Percentiles rank a stretch among this genome's conserved stretches.
These are phyloP conservation scores for Mucor piriformis DNA, from an alignment of 371 early-diverging fungal species.

Conservation along the genomic window DNA sequence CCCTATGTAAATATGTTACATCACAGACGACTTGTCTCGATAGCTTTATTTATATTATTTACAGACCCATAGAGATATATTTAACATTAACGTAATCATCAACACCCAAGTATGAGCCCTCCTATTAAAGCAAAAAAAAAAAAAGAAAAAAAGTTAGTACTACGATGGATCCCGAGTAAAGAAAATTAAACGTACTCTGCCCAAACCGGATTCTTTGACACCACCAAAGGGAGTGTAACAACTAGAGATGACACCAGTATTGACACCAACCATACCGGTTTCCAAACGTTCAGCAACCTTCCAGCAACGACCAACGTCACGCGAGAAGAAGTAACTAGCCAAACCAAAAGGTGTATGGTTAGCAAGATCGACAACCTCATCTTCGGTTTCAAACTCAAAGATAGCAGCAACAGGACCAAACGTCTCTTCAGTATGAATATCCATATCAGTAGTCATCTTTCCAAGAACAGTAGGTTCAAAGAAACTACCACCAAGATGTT, in stretches of 20 bases:
- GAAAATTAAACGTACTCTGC: conserved; percentile 26
- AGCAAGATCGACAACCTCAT: conserved; percentile 72
- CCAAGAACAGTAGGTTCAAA: conserved; percentile 75
- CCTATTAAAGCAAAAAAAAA: neutral
- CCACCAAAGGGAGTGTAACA: conserved; percentile 82
- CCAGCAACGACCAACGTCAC: conserved; percentile 75
- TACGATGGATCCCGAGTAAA: neutral
- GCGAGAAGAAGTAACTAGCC: conserved; percentile 84
- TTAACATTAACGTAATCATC: neutral
- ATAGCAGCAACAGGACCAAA: conserved; percentile 83
- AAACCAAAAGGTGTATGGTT: conserved; percentile 79
- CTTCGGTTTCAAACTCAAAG: conserved; percentile 69
- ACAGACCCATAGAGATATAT: conserved; percentile 2
- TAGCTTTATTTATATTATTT: neutral
- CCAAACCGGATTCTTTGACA: conserved; percentile 81
- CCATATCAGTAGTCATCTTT: conserved; percentile 63
- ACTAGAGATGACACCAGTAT: conserved; percentile 69
- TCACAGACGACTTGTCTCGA: too few species aligned
- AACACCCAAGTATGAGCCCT: neutral
- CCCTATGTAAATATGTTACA: too few species aligned
- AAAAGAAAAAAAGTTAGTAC: neutral
- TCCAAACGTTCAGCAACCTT: conserved; percentile 82
- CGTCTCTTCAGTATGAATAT: conserved; percentile 71
- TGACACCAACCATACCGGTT: conserved; percentile 91
- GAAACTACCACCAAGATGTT: conserved; percentile 61